These are phyloP conservation scores for Termitomyces sp. DNA, from an alignment of 768 basidiomycete genomes.

Conservation along the genomic window DNA sequence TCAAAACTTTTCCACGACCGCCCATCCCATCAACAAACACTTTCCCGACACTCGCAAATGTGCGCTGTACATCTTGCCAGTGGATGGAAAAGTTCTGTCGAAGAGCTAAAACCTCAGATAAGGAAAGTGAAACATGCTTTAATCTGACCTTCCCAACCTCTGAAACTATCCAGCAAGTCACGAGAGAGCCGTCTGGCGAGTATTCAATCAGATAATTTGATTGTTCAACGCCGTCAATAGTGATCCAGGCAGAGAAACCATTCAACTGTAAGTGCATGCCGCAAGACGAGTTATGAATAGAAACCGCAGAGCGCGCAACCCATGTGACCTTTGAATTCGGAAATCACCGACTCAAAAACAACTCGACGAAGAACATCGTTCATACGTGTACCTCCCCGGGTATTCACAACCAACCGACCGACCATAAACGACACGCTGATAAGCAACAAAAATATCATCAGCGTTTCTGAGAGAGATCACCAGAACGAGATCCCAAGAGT, in stretches of 20 bases:
- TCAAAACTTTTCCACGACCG: background rate
- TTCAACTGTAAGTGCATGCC: background rate
- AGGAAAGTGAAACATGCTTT: background rate
- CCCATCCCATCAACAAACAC: constrained; percentile 12
- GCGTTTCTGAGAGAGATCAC: too few relatives aligned
- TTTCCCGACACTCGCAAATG: background rate
- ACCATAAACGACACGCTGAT: too few relatives aligned
- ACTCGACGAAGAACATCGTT: too few relatives aligned
- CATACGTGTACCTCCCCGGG: too few relatives aligned
- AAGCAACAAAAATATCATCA: too few relatives aligned
- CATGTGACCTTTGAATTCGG: too few relatives aligned
- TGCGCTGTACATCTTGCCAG: constrained; percentile 6
- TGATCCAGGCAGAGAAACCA: constrained; percentile 14
- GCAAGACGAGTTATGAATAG: background rate
- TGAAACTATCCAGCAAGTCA: constrained; percentile 19
- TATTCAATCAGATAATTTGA: constrained; percentile 11
- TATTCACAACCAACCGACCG: too few relatives aligned
- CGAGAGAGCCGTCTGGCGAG: constrained; percentile 8
- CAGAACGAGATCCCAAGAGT: too few relatives aligned
- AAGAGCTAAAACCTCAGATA: background rate
- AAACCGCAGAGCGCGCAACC: too few relatives aligned
- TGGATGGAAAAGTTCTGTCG: constrained; percentile 13
- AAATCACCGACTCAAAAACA: too few relatives aligned
- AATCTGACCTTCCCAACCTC: constrained; percentile 18
- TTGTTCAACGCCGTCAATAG: constrained; percentile 9